Evolutionary conservation across 495 filamentous ascomycete genomes (phyloP), one percentile per base, ranked within the genome.

Genomic region (Alectoria sarmentosa): DNA sequence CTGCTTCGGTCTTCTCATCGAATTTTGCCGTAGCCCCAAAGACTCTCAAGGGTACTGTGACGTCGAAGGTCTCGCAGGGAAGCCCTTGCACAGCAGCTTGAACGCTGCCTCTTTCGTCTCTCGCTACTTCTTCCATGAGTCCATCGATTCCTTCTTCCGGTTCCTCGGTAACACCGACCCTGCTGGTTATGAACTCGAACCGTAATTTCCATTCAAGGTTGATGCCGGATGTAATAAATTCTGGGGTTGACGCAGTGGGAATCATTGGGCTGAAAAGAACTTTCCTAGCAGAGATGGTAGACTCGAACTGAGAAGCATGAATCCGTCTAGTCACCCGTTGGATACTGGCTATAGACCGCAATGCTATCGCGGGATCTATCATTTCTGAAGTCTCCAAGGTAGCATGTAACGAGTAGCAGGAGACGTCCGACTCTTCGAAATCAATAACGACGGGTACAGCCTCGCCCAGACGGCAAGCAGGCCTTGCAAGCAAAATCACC

Each of bases 381-480:
- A 81, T 86, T 76, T 98, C 91, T 5, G 84, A 82, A 19, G 88
- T 89, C 73, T 96, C 91, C 37, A 96, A 77, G 1, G 88, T 83
- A 10, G 86, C 83, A 66, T 89, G 84, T 36, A 95, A 77, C 28
- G 91, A 88, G 69, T 91, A 93, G 73, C 89, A 91, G 9, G 88
- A 86, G 46, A 93, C 82, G 48, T 89, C 81, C 1, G 87, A 85
- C 37, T 82, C 77, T 11, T 82, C 78, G 69, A 98, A 95, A 72
- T 98, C 91, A 48, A 98, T 81, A 7, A 86, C 88, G 41, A 88
- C 86, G 34, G 85, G 88, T 32, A 98, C 83, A 1, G 86, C 86
- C 73, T 98, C 94, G 38, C 94, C 94, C 14, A 98, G 82, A 49
- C 92, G 84, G 77, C 96, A 96, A 0, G 93, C 87, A 1, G 95